phyloP scores from a whole-genome alignment of 2,329 filamentous ascomycete species.

The Ascosphaera acerosa region DNA sequence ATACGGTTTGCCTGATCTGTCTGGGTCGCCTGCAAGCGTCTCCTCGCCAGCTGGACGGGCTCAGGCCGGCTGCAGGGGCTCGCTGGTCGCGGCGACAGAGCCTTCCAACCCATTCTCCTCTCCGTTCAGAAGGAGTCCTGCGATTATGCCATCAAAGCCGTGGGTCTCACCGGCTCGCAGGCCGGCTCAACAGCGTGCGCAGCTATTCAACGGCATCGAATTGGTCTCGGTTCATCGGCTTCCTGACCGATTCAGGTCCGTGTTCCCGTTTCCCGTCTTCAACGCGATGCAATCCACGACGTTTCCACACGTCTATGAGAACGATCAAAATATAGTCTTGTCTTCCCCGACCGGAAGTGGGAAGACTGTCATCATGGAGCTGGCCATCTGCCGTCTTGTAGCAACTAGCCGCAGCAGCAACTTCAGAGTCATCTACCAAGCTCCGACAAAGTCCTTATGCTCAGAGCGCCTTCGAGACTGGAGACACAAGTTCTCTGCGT shows the following conservation, averaged over 20 bases:
- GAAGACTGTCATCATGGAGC: constrained; percentile 58
- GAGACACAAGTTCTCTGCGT: constrained; percentile 42
- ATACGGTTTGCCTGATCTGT: no score
- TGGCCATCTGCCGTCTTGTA: constrained; percentile 53
- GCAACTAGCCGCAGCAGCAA: constrained; percentile 28
- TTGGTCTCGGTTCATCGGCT: constrained; percentile 34
- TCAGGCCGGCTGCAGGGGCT: no score
- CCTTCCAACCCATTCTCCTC: constrained; percentile 2
- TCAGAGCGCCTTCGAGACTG: constrained; percentile 54
- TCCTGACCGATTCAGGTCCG: constrained; percentile 39
- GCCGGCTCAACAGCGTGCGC: constrained; percentile 12
- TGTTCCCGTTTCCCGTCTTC: constrained; percentile 52
- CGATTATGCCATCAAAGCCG: neutral
- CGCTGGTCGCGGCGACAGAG: no score
- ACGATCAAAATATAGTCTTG: constrained; percentile 51
- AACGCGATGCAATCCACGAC: constrained; percentile 68
- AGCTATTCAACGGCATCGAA: constrained; percentile 31
- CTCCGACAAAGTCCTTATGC: constrained; percentile 63
- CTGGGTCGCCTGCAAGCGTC: constrained; percentile 3
- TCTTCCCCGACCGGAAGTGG: constrained; percentile 66
- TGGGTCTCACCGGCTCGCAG: constrained; percentile 3
- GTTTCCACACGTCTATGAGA: constrained; percentile 38
- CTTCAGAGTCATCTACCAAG: constrained; percentile 67
- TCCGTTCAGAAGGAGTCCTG: neutral
- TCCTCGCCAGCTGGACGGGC: no score